phyloP scores from a whole-genome alignment of 1,284 basidiomycete species.

The Trametes polyzona region DNA sequence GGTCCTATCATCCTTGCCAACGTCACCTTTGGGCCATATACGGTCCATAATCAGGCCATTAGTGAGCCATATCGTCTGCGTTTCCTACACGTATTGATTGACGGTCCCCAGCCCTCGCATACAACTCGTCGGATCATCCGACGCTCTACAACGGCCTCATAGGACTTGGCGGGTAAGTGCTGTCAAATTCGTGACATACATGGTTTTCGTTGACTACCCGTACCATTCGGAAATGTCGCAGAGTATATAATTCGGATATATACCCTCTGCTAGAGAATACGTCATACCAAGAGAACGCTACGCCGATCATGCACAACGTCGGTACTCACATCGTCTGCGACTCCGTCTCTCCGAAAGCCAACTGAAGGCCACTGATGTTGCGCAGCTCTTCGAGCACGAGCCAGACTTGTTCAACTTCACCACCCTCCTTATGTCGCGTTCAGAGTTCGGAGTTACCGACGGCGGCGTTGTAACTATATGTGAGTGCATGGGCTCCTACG shows the following conservation, averaged over 20 bases:
- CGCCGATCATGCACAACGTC: slow-evolving; percentile 27
- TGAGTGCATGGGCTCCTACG: slow-evolving; percentile 11
- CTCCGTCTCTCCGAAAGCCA: no score
- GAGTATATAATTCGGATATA: slow-evolving; percentile 8
- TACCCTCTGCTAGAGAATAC: slow-evolving; percentile 1
- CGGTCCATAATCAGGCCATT: slow-evolving; percentile 27
- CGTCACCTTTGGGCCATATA: slow-evolving; percentile 27
- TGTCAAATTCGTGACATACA: no score
- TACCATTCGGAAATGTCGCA: not conserved
- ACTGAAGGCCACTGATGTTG: no score
- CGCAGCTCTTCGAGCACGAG: slow-evolving; percentile 27
- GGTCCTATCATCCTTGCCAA: slow-evolving; percentile 19
- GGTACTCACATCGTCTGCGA: no score
- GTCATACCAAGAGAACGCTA: slow-evolving; percentile 12
- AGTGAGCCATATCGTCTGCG: slow-evolving; percentile 17
- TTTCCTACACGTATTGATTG: not conserved
- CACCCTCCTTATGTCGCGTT: slow-evolving; percentile 27
- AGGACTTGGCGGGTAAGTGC: slow-evolving; percentile 28
- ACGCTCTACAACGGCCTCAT: slow-evolving; percentile 20
- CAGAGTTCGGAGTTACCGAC: slow-evolving; percentile 21
- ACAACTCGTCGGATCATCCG: not conserved
- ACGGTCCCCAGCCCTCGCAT: not conserved
- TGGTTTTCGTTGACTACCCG: slow-evolving; percentile 1
- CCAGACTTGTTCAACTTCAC: slow-evolving; percentile 27
- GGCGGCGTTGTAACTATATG: slow-evolving; percentile 33